Conservation (phyloP, 2,329 filamentous ascomycete genomes). For the Fusarium scirpi region DNA sequence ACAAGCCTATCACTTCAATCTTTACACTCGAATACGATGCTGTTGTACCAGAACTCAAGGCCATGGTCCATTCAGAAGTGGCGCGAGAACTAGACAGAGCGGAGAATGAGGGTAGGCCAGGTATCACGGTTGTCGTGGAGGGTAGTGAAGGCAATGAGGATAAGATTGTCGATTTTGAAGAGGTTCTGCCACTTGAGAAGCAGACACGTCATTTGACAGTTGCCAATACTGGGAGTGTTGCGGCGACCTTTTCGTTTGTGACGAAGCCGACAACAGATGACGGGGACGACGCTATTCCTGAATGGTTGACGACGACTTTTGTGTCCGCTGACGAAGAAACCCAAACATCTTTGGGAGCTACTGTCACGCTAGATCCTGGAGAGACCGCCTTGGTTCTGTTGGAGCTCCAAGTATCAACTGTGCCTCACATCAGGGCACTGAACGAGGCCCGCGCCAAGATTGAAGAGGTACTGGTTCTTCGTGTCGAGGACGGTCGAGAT, state of each 20-base stretch:
- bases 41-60: slow-evolving; percentile 85
- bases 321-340: slow-evolving; percentile 56
- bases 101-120: slow-evolving; percentile 90
- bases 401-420: slow-evolving; percentile 72
- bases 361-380: slow-evolving; percentile 82
- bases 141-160: slow-evolving; percentile 58
- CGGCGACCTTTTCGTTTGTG: slow-evolving; percentile 83
- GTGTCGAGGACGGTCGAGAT: slow-evolving; percentile 85
- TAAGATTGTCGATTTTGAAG: slow-evolving; percentile 79
- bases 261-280: slow-evolving; percentile 71
- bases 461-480: slow-evolving; percentile 89
- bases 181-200: slow-evolving; percentile 75
- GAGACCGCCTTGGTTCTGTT: slow-evolving; percentile 81
- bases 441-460: slow-evolving; percentile 76
- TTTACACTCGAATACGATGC: slow-evolving; percentile 90
- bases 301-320: slow-evolving; percentile 80
- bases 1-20: slow-evolving; percentile 88
- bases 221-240: slow-evolving; percentile 89
- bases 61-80: slow-evolving; percentile 86
- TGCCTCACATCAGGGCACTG: slow-evolving; percentile 73
- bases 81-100: slow-evolving; percentile 88
- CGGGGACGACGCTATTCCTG: slow-evolving; percentile 57
- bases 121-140: slow-evolving; percentile 86
- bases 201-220: slow-evolving; percentile 80
- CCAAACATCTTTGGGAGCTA: slow-evolving; percentile 52